Base-by-base conservation (phyloP, 2,329 filamentous ascomycete genomes). In the Magnaporthiopsis incrustans region DNA sequence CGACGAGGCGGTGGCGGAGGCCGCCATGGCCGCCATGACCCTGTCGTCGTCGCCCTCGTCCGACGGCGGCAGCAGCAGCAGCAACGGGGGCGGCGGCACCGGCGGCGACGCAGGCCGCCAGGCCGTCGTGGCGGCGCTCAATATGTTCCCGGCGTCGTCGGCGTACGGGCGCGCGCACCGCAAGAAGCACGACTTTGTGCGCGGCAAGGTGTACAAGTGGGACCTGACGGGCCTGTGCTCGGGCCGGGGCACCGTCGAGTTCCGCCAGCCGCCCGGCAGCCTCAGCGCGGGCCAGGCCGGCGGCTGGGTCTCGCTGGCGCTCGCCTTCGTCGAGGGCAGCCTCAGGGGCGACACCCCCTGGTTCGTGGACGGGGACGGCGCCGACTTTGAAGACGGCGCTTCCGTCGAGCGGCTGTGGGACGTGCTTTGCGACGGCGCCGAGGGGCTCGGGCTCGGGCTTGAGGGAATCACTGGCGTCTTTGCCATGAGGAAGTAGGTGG, bases 181-280 rank as follows among this genome's bases (percentile, higher is more conserved):
- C 14, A 69, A 68, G 64, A 71, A 69, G 59, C 65, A 69, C 53
- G 72, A 76, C 63, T 77, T 77, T 65, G 68, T 78, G 27, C 71
- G 74, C 57, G 75, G 75, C 15, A 76, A 76, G 63, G 73, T 75
- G 35, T 78, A 75, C 68, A 77, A 77, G 70, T 78, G 76, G 76
- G 72, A 77, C 61, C 73, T 77, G 62, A 68, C 72, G 0, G 70
- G 72, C 1, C 69, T 76, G 57, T 59, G 63, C 8, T 62, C 60
- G 1, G 66, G 67, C 6, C 65, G 68, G n/a, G 73, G 73, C 7
- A 75, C 74, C 10, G 67, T 78, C 27, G 76, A 77, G 68, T 78
- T 73, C 61, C 72, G 76, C 3, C 76, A 77, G 71, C 68, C 73
- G 15, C 70, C 72, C 3, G 76, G 75, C 10, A 74, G 73, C 64